Base-by-base conservation (phyloP, 768 basidiomycete genomes). In the Naganishia vishniacii region DNA sequence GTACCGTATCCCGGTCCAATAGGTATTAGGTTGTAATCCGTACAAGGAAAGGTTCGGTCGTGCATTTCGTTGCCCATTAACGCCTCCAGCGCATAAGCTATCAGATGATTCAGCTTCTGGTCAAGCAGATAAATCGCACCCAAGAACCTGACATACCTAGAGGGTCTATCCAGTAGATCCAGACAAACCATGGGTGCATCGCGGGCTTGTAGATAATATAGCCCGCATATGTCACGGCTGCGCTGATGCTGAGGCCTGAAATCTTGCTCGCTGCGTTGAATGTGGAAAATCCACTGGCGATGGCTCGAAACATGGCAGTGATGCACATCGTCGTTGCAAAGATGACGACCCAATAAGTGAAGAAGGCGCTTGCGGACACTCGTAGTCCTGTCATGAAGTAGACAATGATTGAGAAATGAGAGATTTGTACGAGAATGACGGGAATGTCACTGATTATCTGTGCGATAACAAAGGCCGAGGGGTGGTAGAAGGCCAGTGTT, bases 391-490 rank as follows among this genome's bases (percentile, higher is more conserved):
- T 48, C 72, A 72, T 72, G 61, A 72, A 74, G 65, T 74, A 74
- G 60, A 74, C 61, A 60, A 74, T 70, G 56, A 74, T 61, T 32
- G 71, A 69, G 62, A 74, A 74, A 61, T 70, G 66, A 63, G 70
- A 67, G 37, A 75, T 66, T 48, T 74, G 71, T 37, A 71, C 58
- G 18, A 70, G 61, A 61, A 74, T 74, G 66, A 79, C 74, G 1
- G 81, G 81, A 0, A 80, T 63, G 66, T 81, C 80, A 48, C 75
- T 74, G 15, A 80, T 70, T 66, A 78, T 78, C 28, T 76, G 72
- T 4, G 80, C 79, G 31, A 82, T 64, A 0, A 79, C 76, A 31
- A 80, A 78, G 6, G 79, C 77, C 51, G 75, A 73, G 18, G 78
- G 71, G 31, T 70, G 71, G 45, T 71, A 74, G 65, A 74, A 69